Conservation (phyloP, 1,139 yeast genomes). For the Lodderomyces beijingensis region DNA sequence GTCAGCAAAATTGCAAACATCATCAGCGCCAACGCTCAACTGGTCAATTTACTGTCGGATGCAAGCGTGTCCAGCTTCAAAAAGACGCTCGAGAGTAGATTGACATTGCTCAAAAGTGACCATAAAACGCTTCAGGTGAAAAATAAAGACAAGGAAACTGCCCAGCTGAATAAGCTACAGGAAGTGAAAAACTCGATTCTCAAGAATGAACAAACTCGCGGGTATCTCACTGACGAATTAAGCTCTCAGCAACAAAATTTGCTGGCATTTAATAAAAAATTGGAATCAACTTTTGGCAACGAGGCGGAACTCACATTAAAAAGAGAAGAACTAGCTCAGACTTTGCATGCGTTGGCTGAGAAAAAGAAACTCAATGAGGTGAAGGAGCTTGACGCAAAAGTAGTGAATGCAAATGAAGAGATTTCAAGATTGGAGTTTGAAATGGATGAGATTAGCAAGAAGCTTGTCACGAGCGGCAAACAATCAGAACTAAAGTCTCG, state of each 20-base stretch:
- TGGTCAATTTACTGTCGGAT: slow-evolving; percentile 3
- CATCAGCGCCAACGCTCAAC: slow-evolving; percentile 9
- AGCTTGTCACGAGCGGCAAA: slow-evolving; percentile 48
- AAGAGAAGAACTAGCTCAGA: slow-evolving; percentile 27
- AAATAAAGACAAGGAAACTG: slow-evolving; percentile 13
- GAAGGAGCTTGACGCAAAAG: slow-evolving; percentile 28
- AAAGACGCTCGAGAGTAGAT: slow-evolving; percentile 8
- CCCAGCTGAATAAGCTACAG: slow-evolving; percentile 13
- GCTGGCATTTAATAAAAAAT: slow-evolving; percentile 26
- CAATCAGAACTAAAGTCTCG: slow-evolving; percentile 59
- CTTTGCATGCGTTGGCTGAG: slow-evolving; percentile 26
- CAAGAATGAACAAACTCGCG: slow-evolving; percentile 14
- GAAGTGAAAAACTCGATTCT: slow-evolving; percentile 11
- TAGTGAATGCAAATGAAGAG: slow-evolving; percentile 34
- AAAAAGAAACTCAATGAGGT: slow-evolving; percentile 26
- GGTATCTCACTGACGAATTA: slow-evolving; percentile 23
- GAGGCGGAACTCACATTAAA: slow-evolving; percentile 27
- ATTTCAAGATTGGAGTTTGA: slow-evolving; percentile 46
- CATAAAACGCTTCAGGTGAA: slow-evolving; percentile 9
- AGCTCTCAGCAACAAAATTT: slow-evolving; percentile 27
- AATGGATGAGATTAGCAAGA: slow-evolving; percentile 50
- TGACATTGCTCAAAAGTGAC: slow-evolving; percentile 5
- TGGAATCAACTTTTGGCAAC: slow-evolving; percentile 37
- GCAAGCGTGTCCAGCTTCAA: slow-evolving; percentile 11
- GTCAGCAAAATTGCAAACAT: slow-evolving; percentile 11